These are phyloP conservation scores for Coemansia sp. DNA, from an alignment of 192 early-diverging fungal genomes.

Conservation along the genomic window DNA sequence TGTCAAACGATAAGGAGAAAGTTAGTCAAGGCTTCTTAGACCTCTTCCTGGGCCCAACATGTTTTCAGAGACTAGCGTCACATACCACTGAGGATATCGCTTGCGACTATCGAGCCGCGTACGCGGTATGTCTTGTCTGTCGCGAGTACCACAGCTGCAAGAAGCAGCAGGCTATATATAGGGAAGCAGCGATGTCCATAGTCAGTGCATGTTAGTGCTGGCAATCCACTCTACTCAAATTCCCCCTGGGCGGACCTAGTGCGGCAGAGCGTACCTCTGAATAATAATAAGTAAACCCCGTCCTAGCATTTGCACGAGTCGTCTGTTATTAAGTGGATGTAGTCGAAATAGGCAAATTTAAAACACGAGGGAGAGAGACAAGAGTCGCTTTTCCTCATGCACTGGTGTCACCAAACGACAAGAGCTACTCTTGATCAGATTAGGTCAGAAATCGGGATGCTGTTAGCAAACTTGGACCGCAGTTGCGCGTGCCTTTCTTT, in stretches of 20 bases:
- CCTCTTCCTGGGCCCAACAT: neutral
- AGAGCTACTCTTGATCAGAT: slow-evolving; percentile 59
- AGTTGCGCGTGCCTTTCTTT: neutral
- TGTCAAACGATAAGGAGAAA: neutral
- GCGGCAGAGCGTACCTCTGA: slow-evolving; percentile 37
- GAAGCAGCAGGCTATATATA: slow-evolving; percentile 15
- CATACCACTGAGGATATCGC: slow-evolving; percentile 27
- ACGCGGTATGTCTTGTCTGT: slow-evolving; percentile 48
- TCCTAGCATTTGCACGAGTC: slow-evolving; percentile 17
- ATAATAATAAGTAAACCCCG: slow-evolving; percentile 23
- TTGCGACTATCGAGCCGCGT: slow-evolving; percentile 40
- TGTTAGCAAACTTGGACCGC: slow-evolving; percentile 21
- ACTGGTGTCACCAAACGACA: neutral
- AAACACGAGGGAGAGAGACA: neutral
- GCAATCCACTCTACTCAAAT: neutral
- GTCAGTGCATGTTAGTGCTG: neutral
- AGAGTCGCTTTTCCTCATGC: neutral
- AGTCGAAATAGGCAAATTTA: neutral
- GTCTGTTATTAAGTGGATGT: neutral
- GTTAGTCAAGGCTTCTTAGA: neutral
- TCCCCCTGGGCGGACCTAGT: neutral
- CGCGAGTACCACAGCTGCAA: slow-evolving; percentile 18
- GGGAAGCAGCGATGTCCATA: neutral
- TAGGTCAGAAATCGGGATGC: slow-evolving; percentile 70
- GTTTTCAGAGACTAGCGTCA: neutral